A percentile compares a stretch with the other conserved stretches of the same genome.
Evolutionary conservation across 192 early-diverging fungal species (phyloP).

Genomic region (Coemansia furcata): DNA sequence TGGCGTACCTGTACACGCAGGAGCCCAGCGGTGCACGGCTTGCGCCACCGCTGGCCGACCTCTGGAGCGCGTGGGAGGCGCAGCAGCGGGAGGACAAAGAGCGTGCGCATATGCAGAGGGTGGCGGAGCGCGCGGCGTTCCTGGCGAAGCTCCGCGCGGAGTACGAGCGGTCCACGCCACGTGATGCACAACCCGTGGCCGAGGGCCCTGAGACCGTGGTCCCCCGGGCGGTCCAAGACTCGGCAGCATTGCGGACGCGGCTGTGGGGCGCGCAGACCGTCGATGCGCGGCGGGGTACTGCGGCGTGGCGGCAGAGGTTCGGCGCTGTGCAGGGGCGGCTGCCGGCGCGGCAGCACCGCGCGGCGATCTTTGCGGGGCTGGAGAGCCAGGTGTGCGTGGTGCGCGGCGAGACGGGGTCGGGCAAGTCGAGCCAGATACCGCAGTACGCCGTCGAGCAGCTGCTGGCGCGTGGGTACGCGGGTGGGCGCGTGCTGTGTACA

Average conservation of each 20-base stretch:
- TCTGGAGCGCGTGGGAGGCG: slow-evolving; percentile 24
- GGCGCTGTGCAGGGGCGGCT: slow-evolving; percentile 10
- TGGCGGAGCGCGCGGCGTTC: slow-evolving; percentile 3
- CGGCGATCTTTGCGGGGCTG: slow-evolving; percentile 4
- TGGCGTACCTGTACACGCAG: slow-evolving; percentile 17
- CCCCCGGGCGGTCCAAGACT: neutral
- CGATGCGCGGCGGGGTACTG: neutral
- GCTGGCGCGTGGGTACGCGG: slow-evolving; percentile 36
- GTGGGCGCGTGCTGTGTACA: slow-evolving; percentile 71
- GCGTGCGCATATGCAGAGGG: neutral
- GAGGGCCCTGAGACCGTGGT: neutral
- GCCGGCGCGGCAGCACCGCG: slow-evolving; percentile 12
- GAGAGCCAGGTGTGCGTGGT: slow-evolving; percentile 25
- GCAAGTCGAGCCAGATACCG: slow-evolving; percentile 73
- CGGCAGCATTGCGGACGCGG: neutral
- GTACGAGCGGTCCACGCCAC: neutral
- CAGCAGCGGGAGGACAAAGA: neutral
- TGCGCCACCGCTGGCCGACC: slow-evolving; percentile 9
- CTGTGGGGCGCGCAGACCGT: slow-evolving; percentile 10
- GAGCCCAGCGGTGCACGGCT: neutral
- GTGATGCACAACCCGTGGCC: no score
- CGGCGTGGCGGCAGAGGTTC: slow-evolving; percentile 2
- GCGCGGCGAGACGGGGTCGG: slow-evolving; percentile 48
- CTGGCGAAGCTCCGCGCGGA: slow-evolving; percentile 8
- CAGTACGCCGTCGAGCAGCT: slow-evolving; percentile 74